phyloP scores from a whole-genome alignment of 2,329 filamentous ascomycete species.

The Sclerotinia subarctica region DNA sequence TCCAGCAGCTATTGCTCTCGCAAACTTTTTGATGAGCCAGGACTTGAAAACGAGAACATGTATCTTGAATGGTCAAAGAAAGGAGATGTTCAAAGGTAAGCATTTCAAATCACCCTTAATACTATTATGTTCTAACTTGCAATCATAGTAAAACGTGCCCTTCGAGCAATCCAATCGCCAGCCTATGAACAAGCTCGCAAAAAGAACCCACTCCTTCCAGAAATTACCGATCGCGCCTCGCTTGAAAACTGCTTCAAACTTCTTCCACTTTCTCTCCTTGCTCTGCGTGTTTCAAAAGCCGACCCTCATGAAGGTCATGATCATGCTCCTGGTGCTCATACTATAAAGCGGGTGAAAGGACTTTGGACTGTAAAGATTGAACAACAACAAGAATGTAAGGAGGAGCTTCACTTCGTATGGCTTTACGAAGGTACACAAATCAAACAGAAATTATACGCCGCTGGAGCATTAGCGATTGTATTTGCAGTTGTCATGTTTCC shows the following conservation, averaged over 20 bases:
- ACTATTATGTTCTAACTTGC: conserved; percentile 20
- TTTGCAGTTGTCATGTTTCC: conserved; percentile 93
- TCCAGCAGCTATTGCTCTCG: conserved; percentile 82
- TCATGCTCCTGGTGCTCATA: conserved; percentile 60
- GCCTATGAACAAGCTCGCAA: conserved; percentile 85
- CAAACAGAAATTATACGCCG: conserved; percentile 90
- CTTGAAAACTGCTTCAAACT: conserved; percentile 95
- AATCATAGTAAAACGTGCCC: conserved; percentile 81
- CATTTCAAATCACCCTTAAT: neutral
- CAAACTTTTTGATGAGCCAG: conserved; percentile 80
- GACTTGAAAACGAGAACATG: conserved; percentile 86
- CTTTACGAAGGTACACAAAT: conserved; percentile 91
- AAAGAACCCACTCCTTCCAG: conserved; percentile 85
- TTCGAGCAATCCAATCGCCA: conserved; percentile 83
- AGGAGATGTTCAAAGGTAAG: conserved; percentile 94
- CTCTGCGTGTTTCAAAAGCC: conserved; percentile 80
- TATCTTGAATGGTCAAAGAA: conserved; percentile 92
- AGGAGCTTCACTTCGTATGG: conserved; percentile 95
- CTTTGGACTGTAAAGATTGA: conserved; percentile 95
- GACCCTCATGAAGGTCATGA: conserved; percentile 75
- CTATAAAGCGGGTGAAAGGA: conserved; percentile 87
- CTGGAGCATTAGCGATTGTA: conserved; percentile 75
- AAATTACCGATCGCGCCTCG: conserved; percentile 80
- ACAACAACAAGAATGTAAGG: conserved; percentile 84
- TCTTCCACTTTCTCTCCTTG: conserved; percentile 89